Evolutionary conservation across 1,284 basidiomycete genomes (phyloP).

Genomic region (Marasmius fiardii): DNA sequence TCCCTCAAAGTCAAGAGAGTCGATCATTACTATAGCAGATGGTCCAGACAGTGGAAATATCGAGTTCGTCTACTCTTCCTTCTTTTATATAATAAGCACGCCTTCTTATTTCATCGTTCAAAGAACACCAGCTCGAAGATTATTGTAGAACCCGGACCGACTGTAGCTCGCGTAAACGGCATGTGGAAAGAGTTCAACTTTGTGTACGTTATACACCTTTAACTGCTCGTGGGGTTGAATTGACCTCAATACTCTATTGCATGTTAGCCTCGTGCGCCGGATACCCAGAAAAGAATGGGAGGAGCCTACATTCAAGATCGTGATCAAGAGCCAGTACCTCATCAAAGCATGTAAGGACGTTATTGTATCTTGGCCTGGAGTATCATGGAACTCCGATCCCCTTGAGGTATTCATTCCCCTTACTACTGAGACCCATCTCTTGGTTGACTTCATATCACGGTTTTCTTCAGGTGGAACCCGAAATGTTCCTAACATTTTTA

Average conservation of each 20-base stretch:
- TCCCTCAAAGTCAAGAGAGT: slow-evolving; percentile 54
- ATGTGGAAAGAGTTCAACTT: slow-evolving; percentile 54
- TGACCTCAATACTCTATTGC: background rate
- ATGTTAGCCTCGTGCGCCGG: slow-evolving; percentile 41
- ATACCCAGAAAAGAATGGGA: slow-evolving; percentile 33
- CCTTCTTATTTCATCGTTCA: background rate
- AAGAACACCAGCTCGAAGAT: slow-evolving; percentile 50
- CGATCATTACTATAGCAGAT: slow-evolving; percentile 53
- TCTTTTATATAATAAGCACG: background rate
- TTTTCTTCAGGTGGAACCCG: slow-evolving; percentile 54
- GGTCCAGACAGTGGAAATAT: slow-evolving; percentile 55
- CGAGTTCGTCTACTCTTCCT: slow-evolving; percentile 26
- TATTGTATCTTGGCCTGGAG: slow-evolving; percentile 45
- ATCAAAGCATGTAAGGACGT: slow-evolving; percentile 52
- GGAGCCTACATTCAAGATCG: slow-evolving; percentile 44
- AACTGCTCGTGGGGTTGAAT: background rate
- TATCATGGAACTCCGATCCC: slow-evolving; percentile 54
- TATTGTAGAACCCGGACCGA: slow-evolving; percentile 39
- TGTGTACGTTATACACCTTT: slow-evolving; percentile 37
- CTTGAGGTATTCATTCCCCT: slow-evolving; percentile 43
- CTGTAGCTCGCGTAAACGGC: slow-evolving; percentile 38
- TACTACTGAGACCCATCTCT: background rate
- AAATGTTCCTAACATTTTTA: slow-evolving; percentile 51
- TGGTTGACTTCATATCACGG: too few species aligned
- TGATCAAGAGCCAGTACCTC: slow-evolving; percentile 55